Evolutionary conservation across 2,329 filamentous ascomycete genomes (phyloP).

Genomic region (Verticillium klebahnii): DNA sequence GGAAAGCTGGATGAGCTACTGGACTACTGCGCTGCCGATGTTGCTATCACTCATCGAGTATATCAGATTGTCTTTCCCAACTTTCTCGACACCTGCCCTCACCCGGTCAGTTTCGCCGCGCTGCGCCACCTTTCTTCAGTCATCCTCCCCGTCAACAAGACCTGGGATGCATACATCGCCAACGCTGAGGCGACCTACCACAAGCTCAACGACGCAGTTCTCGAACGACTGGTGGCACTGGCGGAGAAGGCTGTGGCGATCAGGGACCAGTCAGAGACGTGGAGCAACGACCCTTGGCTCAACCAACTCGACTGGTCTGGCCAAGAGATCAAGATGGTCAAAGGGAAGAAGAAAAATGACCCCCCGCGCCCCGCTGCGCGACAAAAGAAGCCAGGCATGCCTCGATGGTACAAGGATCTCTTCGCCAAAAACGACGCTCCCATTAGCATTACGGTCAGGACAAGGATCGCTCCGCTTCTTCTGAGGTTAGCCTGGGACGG

Average conservation of each 20-base stretch:
- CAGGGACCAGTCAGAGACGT: constrained; percentile 65
- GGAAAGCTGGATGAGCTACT: constrained; percentile 75
- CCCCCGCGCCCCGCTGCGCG: constrained; percentile 70
- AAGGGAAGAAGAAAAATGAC: constrained; percentile 83
- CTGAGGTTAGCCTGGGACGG: constrained; percentile 85
- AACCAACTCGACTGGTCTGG: constrained; percentile 92
- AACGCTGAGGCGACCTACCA: constrained; percentile 85
- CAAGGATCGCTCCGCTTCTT: constrained; percentile 79
- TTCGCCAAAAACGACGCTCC: constrained; percentile 63
- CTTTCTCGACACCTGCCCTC: constrained; percentile 85
- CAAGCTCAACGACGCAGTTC: constrained; percentile 70
- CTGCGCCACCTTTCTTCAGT: constrained; percentile 89
- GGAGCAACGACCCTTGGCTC: constrained; percentile 82
- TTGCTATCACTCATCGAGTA: constrained; percentile 87
- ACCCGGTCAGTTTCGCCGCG: constrained; percentile 95
- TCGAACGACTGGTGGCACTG: constrained; percentile 67
- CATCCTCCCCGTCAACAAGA: constrained; percentile 82
- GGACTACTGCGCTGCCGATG: constrained; percentile 93
- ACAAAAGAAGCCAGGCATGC: constrained; percentile 94
- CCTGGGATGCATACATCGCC: constrained; percentile 80
- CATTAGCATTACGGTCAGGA: constrained; percentile 80
- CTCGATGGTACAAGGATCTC: constrained; percentile 92
- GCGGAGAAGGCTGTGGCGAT: constrained; percentile 72
- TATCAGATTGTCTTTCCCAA: constrained; percentile 90
- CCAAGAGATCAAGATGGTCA: constrained; percentile 86